Evolutionary conservation across 139 green algal genomes (phyloP).

Genomic region (Mesostigma viride): DNA sequence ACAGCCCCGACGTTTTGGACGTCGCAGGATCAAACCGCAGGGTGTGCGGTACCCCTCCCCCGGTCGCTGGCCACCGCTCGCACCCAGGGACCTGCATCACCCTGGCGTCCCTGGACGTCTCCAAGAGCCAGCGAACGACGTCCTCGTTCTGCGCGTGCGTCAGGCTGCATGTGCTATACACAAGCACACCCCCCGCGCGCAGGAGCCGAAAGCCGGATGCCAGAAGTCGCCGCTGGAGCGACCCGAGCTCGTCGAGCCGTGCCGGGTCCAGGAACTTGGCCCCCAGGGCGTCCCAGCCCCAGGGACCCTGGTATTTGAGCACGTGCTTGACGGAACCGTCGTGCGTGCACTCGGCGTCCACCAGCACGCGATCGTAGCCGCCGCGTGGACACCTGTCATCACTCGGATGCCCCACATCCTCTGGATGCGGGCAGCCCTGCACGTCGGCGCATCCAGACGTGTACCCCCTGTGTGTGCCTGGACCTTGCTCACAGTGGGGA

Average conservation of each 20-base stretch:
- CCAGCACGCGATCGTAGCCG: too few species aligned
- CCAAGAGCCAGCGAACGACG: slow-evolving; percentile 14
- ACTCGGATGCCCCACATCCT: neutral
- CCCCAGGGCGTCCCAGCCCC: slow-evolving; percentile 20
- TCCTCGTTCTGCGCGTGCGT: slow-evolving; percentile 17
- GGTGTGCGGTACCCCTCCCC: slow-evolving; percentile 9
- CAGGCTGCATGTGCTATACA: slow-evolving; percentile 25
- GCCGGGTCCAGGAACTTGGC: slow-evolving; percentile 10
- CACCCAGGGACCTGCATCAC: neutral
- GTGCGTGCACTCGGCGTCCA: slow-evolving; percentile 38
- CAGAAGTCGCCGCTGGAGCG: slow-evolving; percentile 14
- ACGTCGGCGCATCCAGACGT: too few species aligned
- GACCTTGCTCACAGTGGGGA: too few species aligned
- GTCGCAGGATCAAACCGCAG: slow-evolving; percentile 16
- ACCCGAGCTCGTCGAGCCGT: neutral
- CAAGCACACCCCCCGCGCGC: slow-evolving; percentile 9
- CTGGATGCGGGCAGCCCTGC: neutral
- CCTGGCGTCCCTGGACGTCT: neutral
- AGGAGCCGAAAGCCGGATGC: slow-evolving; percentile 15
- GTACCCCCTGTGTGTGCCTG: too few species aligned
- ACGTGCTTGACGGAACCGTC: slow-evolving; percentile 37
- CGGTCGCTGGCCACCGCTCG: neutral
- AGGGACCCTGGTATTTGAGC: slow-evolving; percentile 24
- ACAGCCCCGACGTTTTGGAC: slow-evolving; percentile 15
- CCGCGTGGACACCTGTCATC: neutral